Conservation (phyloP, 2,329 filamentous ascomycete genomes). For the Cylindrodendrum hubeiense region DNA sequence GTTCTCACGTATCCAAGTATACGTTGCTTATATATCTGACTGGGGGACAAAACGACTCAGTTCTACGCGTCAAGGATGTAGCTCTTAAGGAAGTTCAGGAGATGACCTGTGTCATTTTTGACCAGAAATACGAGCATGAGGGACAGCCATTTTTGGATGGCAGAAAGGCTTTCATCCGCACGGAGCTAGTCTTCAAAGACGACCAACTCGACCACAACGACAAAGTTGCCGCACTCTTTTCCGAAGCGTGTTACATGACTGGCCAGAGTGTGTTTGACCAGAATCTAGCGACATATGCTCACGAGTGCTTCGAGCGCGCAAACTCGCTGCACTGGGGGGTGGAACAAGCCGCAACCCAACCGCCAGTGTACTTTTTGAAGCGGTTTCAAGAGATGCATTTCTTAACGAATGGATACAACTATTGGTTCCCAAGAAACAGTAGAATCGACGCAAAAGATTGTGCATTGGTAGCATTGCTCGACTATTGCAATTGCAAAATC, state of each 20-base stretch:
- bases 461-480: conserved; percentile 10
- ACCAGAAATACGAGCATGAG: conserved; percentile 20
- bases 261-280: conserved; percentile 17
- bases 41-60: neutral
- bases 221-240: conserved; percentile 7
- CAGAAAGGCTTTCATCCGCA: conserved; percentile 12
- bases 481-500: conserved; percentile 20
- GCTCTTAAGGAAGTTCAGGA: neutral
- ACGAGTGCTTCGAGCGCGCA: conserved; percentile 22
- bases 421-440: conserved; percentile 10
- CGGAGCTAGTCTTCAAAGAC: conserved; percentile 15
- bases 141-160: conserved; percentile 15
- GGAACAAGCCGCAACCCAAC: neutral
- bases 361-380: conserved; percentile 3
- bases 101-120: conserved; percentile 19
- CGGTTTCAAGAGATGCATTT: conserved; percentile 5
- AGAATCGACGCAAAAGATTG: conserved; percentile 9
- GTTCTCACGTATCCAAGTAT: conserved; percentile 20
- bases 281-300: neutral
- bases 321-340: conserved; percentile 23
- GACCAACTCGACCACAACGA: neutral
- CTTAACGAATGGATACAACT: conserved; percentile 10
- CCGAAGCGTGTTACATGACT: conserved; percentile 22
- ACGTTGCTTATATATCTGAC: conserved; percentile 14
- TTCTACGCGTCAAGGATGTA: conserved; percentile 16